Base-by-base conservation (phyloP, 2,329 filamentous ascomycete genomes). In the Chaetomium strumarium region DNA sequence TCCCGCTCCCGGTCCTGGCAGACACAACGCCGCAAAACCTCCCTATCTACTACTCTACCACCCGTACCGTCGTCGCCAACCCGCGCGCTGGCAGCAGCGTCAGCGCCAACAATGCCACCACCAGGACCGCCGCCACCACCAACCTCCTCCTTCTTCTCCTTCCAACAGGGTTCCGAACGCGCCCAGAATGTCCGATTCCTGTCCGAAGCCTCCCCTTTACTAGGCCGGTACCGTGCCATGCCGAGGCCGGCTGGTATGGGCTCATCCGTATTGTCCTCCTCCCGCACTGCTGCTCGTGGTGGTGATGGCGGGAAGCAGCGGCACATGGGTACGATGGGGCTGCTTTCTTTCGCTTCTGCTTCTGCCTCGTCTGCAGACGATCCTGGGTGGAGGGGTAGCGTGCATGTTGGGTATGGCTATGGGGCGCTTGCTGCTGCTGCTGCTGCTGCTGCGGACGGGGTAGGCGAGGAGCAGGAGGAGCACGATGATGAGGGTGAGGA, bases 151-250 rank as follows among this genome's bases (percentile, higher is more conserved):
- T 83, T 85, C 73, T 85, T 86, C 70, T 75, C 78, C 66, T 86
- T 86, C 69, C 82, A 82, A 57, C 81, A 82, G 63, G 83, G 82
- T 66, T 76, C 72, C 63, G 83, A 85, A 69, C 76, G 54, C 51
- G 53, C 55, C 11, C 80, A 63, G 12, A 57, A 75, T 29, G 73
- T 61, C 70, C 73, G 55, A 1, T 67, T 70, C 55, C 74, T 74
- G 52, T 64, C 68, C 48, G 67, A 84, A 62, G 71, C 79, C 39
- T 79, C 81, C 16, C 81, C 83, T 20, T 69, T 85, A 9, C 76
- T 85, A 2, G 83, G 83, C 56, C 79, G 83, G 37, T 86, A 83
- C 68, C 80, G 82, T 56, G 83, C 82, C 54, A 80, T 85, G 16
- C 80, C 79, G 8, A 70, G 73, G 24, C 69, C 69, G 20, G 66